Evolutionary conservation across 2,329 filamentous ascomycete genomes (phyloP), one percentile per base, ranked within the genome.

Genomic region (Colletotrichum sp.): DNA sequence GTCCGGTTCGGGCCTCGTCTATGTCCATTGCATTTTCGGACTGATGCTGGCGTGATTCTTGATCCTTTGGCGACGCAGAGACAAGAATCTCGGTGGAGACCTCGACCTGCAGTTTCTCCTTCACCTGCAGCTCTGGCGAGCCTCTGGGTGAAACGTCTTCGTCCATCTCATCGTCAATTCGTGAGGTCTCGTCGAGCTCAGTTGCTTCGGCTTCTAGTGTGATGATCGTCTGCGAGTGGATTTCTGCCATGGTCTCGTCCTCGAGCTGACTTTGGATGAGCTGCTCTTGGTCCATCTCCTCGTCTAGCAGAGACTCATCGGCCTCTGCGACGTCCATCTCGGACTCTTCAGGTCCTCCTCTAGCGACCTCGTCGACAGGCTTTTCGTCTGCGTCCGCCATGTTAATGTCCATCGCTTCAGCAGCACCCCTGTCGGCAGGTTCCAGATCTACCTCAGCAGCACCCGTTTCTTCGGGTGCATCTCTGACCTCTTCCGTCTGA

Each of bases 211-310:
- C 24, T 21, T 72, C 49, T 15, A 21, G 28, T 21, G 52, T 60
- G 6, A 62, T 18, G 9, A 26, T 59, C 5, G 24, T 32, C 34
- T 67, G 15, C 8, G 84, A 86, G 67, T 85, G 84, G 10, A 81
- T 85, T 10, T 82, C 82, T 52, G 84, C 80, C 84, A 86, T 86
- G 7, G 72, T 28, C 59, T 69, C 74, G 21, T 73, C 64, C 34
- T 68, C 64, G n/a, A 76, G 74, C 18, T 15, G 81, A 78, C 63
- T 64, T 66, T 64, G 70, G 60, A 57, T 39, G 44, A 39, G 39
- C 26, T 24, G n/a, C 69, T 67, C 55, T 28, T 72, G 44, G 34
- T 67, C 52, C 26, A 72, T 70, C 16, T 69, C 64, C 18, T 60
- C 52, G 44, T 44, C 55, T 57, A 69, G 15, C 4, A 71, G 57